Conservation (phyloP, 2,329 filamentous ascomycete species). For the Anisogramma anomala region DNA sequence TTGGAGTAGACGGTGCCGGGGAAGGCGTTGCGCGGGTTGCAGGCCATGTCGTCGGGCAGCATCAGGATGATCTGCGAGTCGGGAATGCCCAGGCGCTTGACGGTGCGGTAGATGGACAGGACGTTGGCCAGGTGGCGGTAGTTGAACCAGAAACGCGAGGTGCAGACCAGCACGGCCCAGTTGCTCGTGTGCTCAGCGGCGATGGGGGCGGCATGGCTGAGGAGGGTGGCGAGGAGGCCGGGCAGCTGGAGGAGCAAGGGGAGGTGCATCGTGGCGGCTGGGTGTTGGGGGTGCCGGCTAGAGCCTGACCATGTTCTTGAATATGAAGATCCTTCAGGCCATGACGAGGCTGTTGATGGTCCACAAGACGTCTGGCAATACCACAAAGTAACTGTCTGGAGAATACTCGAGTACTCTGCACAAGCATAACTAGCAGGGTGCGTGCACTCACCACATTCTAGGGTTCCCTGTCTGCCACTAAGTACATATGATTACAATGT, state of each 20-base stretch:
- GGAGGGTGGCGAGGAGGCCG: conserved; percentile 35
- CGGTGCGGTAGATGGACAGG: conserved; percentile 91
- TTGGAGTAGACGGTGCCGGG: conserved; percentile 98
- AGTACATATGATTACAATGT: too few relatives aligned
- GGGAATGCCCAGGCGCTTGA: conserved; percentile 93
- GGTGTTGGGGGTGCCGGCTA: not conserved
- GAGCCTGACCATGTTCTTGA: not conserved
- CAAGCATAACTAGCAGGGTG: too few relatives aligned
- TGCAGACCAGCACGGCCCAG: conserved; percentile 98
- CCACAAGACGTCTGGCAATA: too few relatives aligned
- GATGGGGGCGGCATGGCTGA: conserved; percentile 23
- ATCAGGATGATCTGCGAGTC: conserved; percentile 99
- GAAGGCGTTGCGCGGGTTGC: conserved; percentile 96
- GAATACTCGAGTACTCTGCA: too few relatives aligned
- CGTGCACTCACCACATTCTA: too few relatives aligned
- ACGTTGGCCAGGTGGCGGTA: conserved; percentile 98
- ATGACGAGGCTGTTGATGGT: too few relatives aligned
- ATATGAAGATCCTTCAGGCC: not conserved
- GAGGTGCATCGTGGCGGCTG: conserved; percentile 36
- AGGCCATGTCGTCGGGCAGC: conserved; percentile 99
- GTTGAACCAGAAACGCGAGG: conserved; percentile 99
- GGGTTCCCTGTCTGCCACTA: too few relatives aligned
- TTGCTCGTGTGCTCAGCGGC: conserved; percentile 84
- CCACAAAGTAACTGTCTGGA: too few relatives aligned
- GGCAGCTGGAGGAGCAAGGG: conserved; percentile 32